Percentiles rank a stretch among this genome's conserved stretches.
These are phyloP conservation scores for Volvariella volvacea DNA, from an alignment of 1,284 basidiomycete species.

Conservation along the genomic window DNA sequence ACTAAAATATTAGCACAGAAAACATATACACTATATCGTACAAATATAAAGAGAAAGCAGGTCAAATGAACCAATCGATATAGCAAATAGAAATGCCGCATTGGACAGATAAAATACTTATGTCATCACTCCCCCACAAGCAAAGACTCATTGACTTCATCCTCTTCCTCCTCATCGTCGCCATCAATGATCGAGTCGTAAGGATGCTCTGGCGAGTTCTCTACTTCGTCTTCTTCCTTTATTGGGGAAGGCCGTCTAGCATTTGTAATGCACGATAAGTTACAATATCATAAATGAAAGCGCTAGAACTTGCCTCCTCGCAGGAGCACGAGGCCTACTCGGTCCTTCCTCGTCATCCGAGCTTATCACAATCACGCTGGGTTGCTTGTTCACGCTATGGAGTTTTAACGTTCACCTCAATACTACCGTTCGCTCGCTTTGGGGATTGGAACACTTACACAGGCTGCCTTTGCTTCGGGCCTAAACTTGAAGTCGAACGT, in stretches of 20 bases:
- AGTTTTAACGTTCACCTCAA: too few relatives aligned
- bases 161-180: conserved; percentile 27
- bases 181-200: conserved; percentile 30
- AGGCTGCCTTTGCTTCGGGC: too few relatives aligned
- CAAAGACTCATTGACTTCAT: conserved; percentile 31
- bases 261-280: conserved; percentile 6
- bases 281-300: neutral
- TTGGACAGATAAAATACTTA: too few relatives aligned
- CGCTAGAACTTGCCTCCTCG: neutral
- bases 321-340: conserved; percentile 2
- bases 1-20: too few relatives aligned
- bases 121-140: conserved; percentile 23
- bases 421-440: too few relatives aligned
- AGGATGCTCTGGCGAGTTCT: conserved; percentile 18
- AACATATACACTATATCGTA: too few relatives aligned
- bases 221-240: conserved; percentile 16
- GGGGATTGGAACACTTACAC: too few relatives aligned
- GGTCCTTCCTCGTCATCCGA: conserved; percentile 31
- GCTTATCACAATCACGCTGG: conserved; percentile 19
- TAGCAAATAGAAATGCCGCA: too few relatives aligned
- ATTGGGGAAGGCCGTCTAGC: neutral
- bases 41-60: too few relatives aligned
- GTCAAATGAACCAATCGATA: too few relatives aligned
- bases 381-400: neutral
- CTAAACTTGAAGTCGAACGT: too few relatives aligned